Base-by-base conservation (phyloP, 2,329 filamentous ascomycete genomes). In the Paraphoma sp. region DNA sequence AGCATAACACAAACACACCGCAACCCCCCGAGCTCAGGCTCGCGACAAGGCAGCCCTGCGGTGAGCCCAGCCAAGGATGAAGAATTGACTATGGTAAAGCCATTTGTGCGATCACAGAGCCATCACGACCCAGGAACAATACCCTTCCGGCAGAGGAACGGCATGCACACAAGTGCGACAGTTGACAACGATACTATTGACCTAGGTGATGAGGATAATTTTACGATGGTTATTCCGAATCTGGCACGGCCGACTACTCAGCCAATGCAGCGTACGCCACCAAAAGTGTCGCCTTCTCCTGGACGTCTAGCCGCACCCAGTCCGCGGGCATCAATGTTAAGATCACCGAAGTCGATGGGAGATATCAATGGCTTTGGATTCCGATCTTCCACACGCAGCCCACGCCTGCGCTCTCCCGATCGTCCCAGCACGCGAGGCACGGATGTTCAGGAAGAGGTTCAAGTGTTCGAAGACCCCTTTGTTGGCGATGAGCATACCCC, bases 381-480 rank as follows among this genome's bases (percentile, higher is more conserved):
- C 16, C 54, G 59, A 18, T 59, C 57, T 31, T 64, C 67, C n/a
- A 68, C 64, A 48, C 67, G 71, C 40, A 76, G 72, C 56, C 69
- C 70, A 16, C 69, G 65, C 2, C 54, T 72, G 48, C 61, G 62
- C 48, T 76, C 74, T 10, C 73, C 72, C 41, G 74, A 76, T 49
- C 72, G 72, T 9, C 65, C 70, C 16, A 70, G 65, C 50, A 73
- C 66, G 11, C 68, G 69, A 16, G 70, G 70, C 28, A 69, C 69
- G n/a, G 66, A 72, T 50, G 62, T 59, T 23, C 71, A 68, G 45
- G 78, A 79, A 28, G 79, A 79, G 51, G 80, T 84, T 3, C 80
- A 80, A 50, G 82, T 84, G 29, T 84, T 83, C 60, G 84, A 86
- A 68, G 83, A 85, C 59, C 82, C 82, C 1, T 80, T 82, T 51